Conservation (phyloP, 2,329 filamentous ascomycete genomes). For the Proliferodiscus dingleyae region DNA sequence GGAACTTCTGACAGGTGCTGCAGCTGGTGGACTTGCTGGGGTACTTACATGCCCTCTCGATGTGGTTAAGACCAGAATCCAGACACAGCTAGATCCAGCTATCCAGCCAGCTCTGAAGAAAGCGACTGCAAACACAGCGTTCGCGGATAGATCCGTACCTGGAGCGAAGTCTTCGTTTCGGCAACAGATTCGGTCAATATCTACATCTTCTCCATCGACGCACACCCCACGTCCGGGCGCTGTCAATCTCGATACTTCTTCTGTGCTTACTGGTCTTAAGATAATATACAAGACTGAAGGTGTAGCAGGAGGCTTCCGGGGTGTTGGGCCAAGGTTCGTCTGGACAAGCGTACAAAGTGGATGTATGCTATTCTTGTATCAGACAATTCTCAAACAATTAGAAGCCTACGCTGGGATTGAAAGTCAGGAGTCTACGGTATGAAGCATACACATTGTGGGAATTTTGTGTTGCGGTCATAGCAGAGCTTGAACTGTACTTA, state of each 20-base stretch:
- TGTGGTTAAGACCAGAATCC: slow-evolving; percentile 93
- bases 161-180: slow-evolving; percentile 26
- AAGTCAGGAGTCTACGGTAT: slow-evolving; percentile 22
- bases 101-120: slow-evolving; percentile 25
- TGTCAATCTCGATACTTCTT: slow-evolving; percentile 80
- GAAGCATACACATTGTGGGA: slow-evolving; percentile 6
- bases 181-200: slow-evolving; percentile 67
- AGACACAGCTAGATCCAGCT: slow-evolving; percentile 71
- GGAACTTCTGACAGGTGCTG: slow-evolving; percentile 84
- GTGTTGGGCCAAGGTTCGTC: slow-evolving; percentile 84
- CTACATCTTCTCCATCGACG: slow-evolving; percentile 83
- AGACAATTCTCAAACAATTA: slow-evolving; percentile 75
- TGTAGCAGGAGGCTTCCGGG: slow-evolving; percentile 84
- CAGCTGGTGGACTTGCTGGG: slow-evolving; percentile 86
- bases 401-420: slow-evolving; percentile 40
- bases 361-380: slow-evolving; percentile 94
- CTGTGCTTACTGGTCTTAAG: slow-evolving; percentile 74
- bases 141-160: slow-evolving; percentile 21
- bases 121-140: slow-evolving; percentile 16
- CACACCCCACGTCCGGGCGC: slow-evolving; percentile 75
- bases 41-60: slow-evolving; percentile 94
- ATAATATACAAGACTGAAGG: slow-evolving; percentile 91
- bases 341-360: slow-evolving; percentile 98
- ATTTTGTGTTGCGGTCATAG: slow-evolving; percentile 3
- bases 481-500: too few species aligned